Conservation (phyloP, 257 asterid species). For the Perilla frutescens region DNA sequence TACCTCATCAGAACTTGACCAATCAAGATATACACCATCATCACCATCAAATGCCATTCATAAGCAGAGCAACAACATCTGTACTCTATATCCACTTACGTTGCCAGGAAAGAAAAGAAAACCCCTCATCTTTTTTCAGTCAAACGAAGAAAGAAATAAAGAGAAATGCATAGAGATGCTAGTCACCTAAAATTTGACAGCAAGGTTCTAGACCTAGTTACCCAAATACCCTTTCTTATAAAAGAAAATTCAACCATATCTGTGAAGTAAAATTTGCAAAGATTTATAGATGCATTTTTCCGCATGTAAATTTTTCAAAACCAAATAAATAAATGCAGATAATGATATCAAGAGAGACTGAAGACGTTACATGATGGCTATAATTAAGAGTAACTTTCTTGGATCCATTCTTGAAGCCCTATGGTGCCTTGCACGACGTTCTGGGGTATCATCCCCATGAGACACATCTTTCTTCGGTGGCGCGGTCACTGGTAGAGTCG, state of each 20-base stretch:
- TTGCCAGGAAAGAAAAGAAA: background rate
- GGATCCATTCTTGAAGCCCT: constrained; percentile 90
- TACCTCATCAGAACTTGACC: background rate
- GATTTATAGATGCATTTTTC: background rate
- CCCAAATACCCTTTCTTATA: background rate
- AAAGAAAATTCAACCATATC: background rate
- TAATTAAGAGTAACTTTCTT: constrained; percentile 83
- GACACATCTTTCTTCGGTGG: constrained; percentile 79
- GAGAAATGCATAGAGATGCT: no score
- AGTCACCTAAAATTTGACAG: no score
- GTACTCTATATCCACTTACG: background rate
- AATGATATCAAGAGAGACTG: constrained; percentile 26
- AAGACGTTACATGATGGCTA: constrained; percentile 48
- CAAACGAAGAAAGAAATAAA: background rate
- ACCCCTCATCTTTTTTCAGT: background rate
- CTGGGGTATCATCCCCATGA: constrained; percentile 70
- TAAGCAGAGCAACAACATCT: background rate
- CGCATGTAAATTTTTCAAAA: background rate
- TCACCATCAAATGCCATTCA: background rate
- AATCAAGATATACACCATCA: background rate
- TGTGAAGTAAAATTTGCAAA: constrained; percentile 5
- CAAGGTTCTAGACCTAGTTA: background rate
- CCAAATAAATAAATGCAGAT: constrained; percentile 5
- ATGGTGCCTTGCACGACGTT: constrained; percentile 74
- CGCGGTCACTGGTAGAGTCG: constrained; percentile 89